Base-by-base conservation (phyloP, 148 eudicot species). In the Oxyria digyna region DNA sequence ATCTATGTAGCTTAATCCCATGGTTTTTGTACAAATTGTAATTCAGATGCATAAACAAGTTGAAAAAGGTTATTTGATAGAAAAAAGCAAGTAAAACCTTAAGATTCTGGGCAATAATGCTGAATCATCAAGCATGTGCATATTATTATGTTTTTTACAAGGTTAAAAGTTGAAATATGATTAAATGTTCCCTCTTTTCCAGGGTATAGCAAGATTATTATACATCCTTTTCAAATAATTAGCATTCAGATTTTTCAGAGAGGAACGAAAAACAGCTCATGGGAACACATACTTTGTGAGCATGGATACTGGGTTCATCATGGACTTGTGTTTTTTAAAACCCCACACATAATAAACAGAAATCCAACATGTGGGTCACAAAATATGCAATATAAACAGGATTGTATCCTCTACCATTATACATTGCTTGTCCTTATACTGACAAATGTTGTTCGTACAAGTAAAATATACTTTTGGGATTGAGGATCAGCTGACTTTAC, bases 241-340 rank as follows among this genome's bases (percentile, higher is more conserved):
- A 23, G 62, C 29, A 54, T 11, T 54, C 68, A 69, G 73, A 73
- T 38, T 38, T 38, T 35, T 38, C 41, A 38, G 3, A 78, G 81
- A 77, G 73, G 13, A 27, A 59, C 74, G 70, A 75, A 35, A 75
- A 75, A 62, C 81, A 78, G 77, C 77, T 72, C 73, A 75, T 70
- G 72, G 73, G 70, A 31, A 29, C 75, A 74, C 81, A 74, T 78
- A 74, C 81, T 74, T 81, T 74, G 76, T 42, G 42, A 76, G 83
- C 77, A 79, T 73, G 72, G 68, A 73, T 41, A 62, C 62, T 70
- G 72, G 72, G 73, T 68, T 59, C 43, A 74, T 71, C 54, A 76
- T 57, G 31, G 21, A 41, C 23, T 71, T 62, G 74, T 73, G 77
- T 71, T 62, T 76, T 62, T 71, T 62, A 79, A 13, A 31, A 68